Evolutionary conservation across 768 basidiomycete genomes (phyloP).

Genomic region (Boletales sp.): DNA sequence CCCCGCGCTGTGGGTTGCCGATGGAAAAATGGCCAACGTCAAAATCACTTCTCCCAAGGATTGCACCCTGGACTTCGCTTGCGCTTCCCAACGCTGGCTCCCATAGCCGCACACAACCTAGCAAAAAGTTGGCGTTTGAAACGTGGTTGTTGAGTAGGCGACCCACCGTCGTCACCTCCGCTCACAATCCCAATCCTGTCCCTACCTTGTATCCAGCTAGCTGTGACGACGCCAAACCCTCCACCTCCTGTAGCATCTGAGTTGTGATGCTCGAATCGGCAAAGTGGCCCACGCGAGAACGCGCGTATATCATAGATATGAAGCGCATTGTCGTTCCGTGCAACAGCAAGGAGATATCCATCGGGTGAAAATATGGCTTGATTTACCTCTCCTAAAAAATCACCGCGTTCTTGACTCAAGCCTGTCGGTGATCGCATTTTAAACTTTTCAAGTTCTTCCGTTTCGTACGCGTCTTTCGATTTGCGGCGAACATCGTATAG

Average conservation of each 20-base stretch:
- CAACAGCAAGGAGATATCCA: conserved; percentile 56
- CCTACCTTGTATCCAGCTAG: conserved; percentile 49
- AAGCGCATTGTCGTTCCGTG: conserved; percentile 52
- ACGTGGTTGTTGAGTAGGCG: not conserved
- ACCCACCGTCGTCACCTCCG: conserved; percentile 62
- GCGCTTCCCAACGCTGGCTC: conserved; percentile 44
- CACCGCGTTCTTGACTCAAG: conserved; percentile 8
- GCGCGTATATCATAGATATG: conserved; percentile 65
- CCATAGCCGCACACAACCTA: conserved; percentile 69
- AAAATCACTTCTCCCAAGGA: conserved; percentile 50
- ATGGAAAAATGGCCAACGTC: conserved; percentile 59
- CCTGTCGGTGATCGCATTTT: not conserved
- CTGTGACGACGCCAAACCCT: conserved; percentile 48
- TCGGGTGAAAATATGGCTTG: conserved; percentile 56
- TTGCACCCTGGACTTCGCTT: conserved; percentile 40
- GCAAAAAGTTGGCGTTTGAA: conserved; percentile 2
- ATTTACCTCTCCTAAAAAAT: conserved; percentile 41
- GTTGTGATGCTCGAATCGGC: conserved; percentile 46
- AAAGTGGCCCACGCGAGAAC: conserved; percentile 43
- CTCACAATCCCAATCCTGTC: conserved; percentile 49
- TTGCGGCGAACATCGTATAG: conserved; percentile 50
- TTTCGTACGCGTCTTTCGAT: conserved; percentile 23
- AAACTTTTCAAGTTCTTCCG: conserved; percentile 36
- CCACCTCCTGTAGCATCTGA: conserved; percentile 26
- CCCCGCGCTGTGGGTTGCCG: conserved; percentile 50